Evolutionary conservation across 2,329 filamentous ascomycete genomes (phyloP), one percentile per base, ranked within the genome.

Genomic region (Claviceps sp.): DNA sequence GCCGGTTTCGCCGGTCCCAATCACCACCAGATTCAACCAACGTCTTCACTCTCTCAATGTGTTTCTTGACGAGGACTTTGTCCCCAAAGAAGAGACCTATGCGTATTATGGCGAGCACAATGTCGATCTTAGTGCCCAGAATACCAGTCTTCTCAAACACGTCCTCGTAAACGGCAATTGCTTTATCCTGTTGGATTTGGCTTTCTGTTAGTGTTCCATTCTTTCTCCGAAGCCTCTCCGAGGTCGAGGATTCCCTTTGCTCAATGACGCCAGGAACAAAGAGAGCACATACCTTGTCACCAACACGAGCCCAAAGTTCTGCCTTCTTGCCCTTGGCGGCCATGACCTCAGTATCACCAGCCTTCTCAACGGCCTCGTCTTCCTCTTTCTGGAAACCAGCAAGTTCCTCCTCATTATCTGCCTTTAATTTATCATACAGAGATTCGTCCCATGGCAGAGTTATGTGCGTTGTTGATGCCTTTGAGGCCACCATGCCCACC

Each of bases 81-180:
- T 98, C 93, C 58, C 90, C 89, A 66, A 95, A 98, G 76, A 98
- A 98, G 54, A 98, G 78, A 38, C 87, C 89, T 66, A 96, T 84
- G 54, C 93, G 88, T 73, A 97, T 91, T 73, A 97, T 93, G 60
- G 93, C 93, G 52, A 98, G 84, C 48, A 95, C 89, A 50, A 98
- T 77, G 69, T 98, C 93, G 67, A 98, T 98, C 76, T 96, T 97
- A 59, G 87, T 91, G 61, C 91, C 93, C 55, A 98, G 79, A 61
- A 96, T 89, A 57, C 90, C 87, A n/a, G 89, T 97, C 77, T 96
- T 96, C 66, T 97, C 90, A 60, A 96, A 88, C 51, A 97, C 81
- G 62, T 84, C 84, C 75, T 98, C 93, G 73, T 91, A 95, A 51
- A 87, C 85, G 54, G 88, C 81, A 63, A 97, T 87, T 20, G 93